Percentiles rank a stretch among this genome's conserved stretches.
phyloP scores from a whole-genome alignment of 108 stramenopile species.

The Pseudonitzschia multiseries region DNA sequence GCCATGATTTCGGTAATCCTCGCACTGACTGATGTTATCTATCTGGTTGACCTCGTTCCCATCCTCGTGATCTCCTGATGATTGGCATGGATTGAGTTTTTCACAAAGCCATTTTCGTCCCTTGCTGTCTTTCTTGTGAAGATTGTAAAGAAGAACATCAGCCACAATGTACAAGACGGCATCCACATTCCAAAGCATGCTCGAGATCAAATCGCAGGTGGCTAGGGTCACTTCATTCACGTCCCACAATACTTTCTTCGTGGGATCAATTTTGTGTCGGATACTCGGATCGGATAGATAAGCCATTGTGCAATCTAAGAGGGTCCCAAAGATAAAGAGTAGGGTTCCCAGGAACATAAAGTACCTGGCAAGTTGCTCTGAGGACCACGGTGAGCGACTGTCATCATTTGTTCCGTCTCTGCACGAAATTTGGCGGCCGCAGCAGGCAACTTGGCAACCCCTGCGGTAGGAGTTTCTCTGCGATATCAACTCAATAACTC shows the following conservation, averaged over 20 bases:
- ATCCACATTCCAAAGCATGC: slow-evolving; percentile 6
- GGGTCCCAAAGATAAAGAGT: slow-evolving; percentile 3
- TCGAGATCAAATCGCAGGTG: neutral
- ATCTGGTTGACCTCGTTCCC: neutral
- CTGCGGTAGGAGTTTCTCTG: slow-evolving; percentile 9
- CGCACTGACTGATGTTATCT: too few relatives aligned
- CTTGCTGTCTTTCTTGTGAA: slow-evolving; percentile 7
- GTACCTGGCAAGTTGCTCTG: neutral
- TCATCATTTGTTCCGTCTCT: neutral
- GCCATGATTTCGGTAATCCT: too few relatives aligned
- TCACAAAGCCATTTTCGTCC: slow-evolving; percentile 5
- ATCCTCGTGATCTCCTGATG: neutral
- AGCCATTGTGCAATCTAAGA: slow-evolving; percentile 13
- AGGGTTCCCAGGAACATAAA: slow-evolving; percentile 9
- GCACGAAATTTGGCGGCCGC: neutral
- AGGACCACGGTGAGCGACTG: neutral
- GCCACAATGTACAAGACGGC: slow-evolving; percentile 15
- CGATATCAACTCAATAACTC: neutral
- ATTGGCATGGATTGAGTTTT: neutral
- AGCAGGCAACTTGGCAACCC: neutral
- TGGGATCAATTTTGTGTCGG: slow-evolving; percentile 1
- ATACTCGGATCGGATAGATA: neutral
- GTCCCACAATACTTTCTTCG: neutral
- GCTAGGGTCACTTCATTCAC: slow-evolving; percentile 4
- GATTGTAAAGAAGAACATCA: neutral